phyloP scores from a whole-genome alignment of 139 green algal genomes.

The Microglena sp. region DNA sequence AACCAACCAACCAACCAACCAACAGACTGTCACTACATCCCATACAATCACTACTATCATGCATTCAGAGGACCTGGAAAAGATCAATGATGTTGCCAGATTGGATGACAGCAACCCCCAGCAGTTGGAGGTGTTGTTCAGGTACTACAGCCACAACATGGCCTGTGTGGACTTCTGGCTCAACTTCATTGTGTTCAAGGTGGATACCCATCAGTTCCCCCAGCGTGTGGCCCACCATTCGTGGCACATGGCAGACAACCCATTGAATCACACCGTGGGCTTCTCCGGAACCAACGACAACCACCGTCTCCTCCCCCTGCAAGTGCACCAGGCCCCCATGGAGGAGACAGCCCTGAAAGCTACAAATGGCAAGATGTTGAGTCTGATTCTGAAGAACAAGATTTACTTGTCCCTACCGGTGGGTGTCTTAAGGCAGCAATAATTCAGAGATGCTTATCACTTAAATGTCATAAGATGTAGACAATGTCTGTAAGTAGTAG shows the following conservation, averaged over 20 bases:
- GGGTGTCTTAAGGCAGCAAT: too few relatives aligned
- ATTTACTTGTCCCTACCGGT: too few relatives aligned
- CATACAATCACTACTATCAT: too few relatives aligned
- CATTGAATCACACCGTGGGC: conserved; percentile 23
- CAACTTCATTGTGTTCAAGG: conserved; percentile 22
- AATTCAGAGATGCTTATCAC: too few relatives aligned
- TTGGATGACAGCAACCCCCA: conserved; percentile 32
- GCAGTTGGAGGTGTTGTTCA: conserved; percentile 25
- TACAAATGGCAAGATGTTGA: conserved; percentile 57
- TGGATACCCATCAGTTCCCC: conserved; percentile 34
- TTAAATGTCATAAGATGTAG: too few relatives aligned
- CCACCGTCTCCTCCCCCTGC: conserved; percentile 41
- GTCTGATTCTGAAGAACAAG: conserved; percentile 27
- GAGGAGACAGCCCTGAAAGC: conserved; percentile 15
- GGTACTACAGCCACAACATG: conserved; percentile 37
- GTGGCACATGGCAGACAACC: conserved; percentile 46
- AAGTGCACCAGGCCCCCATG: conserved; percentile 23
- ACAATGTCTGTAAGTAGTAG: too few relatives aligned
- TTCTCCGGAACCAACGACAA: conserved; percentile 55
- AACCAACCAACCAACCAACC: too few relatives aligned
- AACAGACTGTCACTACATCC: too few relatives aligned
- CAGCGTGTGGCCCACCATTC: conserved; percentile 24
- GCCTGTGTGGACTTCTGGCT: conserved; percentile 41
- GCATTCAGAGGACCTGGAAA: too few relatives aligned
- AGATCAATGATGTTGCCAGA: conserved; percentile 23